A percentile compares a stretch with the other conserved stretches of the same genome.
phyloP scores from a whole-genome alignment of 1,284 basidiomycete species.

The Pseudozyma sp. region DNA sequence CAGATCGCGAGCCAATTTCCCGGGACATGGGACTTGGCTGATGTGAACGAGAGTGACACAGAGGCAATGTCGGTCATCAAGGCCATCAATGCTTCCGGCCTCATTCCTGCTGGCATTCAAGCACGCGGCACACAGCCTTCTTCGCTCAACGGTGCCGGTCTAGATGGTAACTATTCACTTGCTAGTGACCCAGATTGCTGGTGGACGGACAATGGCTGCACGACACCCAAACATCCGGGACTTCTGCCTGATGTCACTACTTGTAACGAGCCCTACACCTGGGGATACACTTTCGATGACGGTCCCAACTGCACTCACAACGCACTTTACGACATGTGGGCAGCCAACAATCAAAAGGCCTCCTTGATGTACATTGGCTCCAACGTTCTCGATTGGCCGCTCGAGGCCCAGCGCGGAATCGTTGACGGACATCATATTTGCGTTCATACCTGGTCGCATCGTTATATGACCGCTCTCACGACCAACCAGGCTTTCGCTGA shows the following conservation, averaged over 20 bases:
- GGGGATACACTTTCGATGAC: constrained; percentile 73
- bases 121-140: constrained; percentile 61
- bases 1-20: constrained; percentile 41
- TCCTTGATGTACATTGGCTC: constrained; percentile 71
- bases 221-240: constrained; percentile 55
- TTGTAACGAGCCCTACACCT: constrained; percentile 71
- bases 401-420: constrained; percentile 71
- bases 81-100: constrained; percentile 56
- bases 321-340: constrained; percentile 72
- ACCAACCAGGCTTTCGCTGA: constrained; percentile 73
- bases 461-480: constrained; percentile 71
- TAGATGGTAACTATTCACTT: constrained; percentile 15
- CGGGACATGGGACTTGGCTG: constrained; percentile 33
- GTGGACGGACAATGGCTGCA: constrained; percentile 57
- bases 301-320: constrained; percentile 71
- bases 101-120: constrained; percentile 63
- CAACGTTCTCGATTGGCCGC: constrained; percentile 73
- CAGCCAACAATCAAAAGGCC: constrained; percentile 71
- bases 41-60: neutral
- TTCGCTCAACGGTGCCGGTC: constrained; percentile 7
- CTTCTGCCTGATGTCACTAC: constrained; percentile 68
- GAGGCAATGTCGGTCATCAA: constrained; percentile 60
- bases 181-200: constrained; percentile 56
- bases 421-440: constrained; percentile 57
- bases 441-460: constrained; percentile 70